Conservation (phyloP, 2,329 filamentous ascomycete species). For the Ophiostoma himal-ulmi region DNA sequence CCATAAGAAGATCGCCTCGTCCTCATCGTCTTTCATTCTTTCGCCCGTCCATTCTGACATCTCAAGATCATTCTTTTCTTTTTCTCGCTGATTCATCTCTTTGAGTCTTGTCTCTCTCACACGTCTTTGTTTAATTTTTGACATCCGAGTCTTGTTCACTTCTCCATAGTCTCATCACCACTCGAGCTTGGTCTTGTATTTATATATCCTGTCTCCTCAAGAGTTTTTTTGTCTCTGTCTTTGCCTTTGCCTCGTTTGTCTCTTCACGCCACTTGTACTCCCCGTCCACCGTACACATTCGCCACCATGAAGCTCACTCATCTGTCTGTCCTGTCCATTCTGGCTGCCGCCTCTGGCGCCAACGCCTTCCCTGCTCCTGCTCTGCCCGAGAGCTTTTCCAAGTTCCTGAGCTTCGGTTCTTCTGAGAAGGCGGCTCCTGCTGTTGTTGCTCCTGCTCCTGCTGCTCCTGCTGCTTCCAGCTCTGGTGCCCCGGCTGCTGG, state of each 20-base stretch:
- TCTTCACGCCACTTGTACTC: not conserved
- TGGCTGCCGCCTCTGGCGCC: conserved; percentile 4
- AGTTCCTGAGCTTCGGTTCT: not conserved
- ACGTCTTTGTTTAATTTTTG: too few relatives aligned
- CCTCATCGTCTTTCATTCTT: not conserved
- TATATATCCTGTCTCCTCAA: not conserved
- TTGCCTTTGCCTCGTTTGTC: not conserved
- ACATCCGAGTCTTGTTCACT: not conserved
- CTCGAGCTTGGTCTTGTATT: not conserved
- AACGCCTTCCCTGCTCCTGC: not conserved
- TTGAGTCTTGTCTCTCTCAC: not conserved
- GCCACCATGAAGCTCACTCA: conserved; percentile 1
- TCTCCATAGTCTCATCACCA: not conserved
- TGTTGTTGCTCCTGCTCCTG: not conserved
- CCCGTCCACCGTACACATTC: not conserved
- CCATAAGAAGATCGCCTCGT: conserved; percentile 7
- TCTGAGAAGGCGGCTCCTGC: not conserved
- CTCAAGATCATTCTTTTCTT: not conserved
- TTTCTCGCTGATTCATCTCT: not conserved
- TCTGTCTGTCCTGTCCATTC: not conserved
- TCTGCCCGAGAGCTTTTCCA: not conserved
- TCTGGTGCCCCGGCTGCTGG: not conserved
- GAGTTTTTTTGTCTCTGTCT: not conserved
- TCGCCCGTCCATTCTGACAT: not conserved
- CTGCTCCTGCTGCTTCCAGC: too few relatives aligned